These are phyloP conservation scores for Phytomonas francai DNA, from an alignment of 208 protist species.

Conservation along the genomic window DNA sequence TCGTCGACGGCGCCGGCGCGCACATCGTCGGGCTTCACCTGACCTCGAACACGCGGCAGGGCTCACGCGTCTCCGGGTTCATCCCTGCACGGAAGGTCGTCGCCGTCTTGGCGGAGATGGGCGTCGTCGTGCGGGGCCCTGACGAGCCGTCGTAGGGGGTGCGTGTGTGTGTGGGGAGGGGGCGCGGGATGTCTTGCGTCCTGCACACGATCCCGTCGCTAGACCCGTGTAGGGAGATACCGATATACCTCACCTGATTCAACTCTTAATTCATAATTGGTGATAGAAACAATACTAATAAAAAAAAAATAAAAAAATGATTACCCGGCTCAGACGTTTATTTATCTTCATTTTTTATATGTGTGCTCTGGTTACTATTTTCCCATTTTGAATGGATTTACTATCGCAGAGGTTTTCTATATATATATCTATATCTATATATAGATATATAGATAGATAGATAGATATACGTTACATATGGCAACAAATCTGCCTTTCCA, in stretches of 20 bases:
- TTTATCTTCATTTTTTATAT: no score
- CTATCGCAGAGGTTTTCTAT: not conserved
- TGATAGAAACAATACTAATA: no score
- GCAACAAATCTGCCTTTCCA: not conserved
- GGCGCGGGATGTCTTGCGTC: no score
- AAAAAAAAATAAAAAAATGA: no score
- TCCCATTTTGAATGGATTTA: not conserved
- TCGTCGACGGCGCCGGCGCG: constrained; percentile 73
- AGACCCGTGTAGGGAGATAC: no score
- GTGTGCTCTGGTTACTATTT: not conserved
- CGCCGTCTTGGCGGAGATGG: constrained; percentile 62
- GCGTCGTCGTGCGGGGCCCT: constrained; percentile 10
- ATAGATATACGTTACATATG: not conserved
- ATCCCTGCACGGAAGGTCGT: constrained; percentile 67
- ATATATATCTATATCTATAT: no score
- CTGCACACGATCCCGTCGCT: no score
- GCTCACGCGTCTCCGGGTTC: constrained; percentile 75
- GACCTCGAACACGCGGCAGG: constrained; percentile 70
- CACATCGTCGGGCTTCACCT: constrained; percentile 79
- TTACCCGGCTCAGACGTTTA: no score
- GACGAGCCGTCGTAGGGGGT: not conserved
- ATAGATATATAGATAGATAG: no score
- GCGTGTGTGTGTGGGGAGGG: not conserved
- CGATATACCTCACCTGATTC: not conserved
- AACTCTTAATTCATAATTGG: not conserved